Base-by-base conservation (phyloP, 2,329 filamentous ascomycete species). In the Colletotrichum coccodes region DNA sequence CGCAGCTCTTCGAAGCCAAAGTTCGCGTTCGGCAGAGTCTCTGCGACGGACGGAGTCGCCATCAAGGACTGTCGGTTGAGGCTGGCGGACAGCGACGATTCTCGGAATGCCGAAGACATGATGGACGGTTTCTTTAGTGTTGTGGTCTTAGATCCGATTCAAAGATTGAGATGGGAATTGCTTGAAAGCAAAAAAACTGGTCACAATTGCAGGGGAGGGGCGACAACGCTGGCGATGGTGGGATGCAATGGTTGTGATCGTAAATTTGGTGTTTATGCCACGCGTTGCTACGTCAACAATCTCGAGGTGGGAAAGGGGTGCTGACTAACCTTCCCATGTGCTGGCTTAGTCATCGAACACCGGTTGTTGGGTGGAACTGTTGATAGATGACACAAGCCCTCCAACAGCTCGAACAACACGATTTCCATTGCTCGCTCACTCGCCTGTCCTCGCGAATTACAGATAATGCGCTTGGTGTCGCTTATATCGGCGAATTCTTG, bases 1-100 rank as follows among this genome's bases (percentile, higher is more conserved):
- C 95, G 95, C 77, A 99, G 83, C 74, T 98, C 94, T 75, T 98
- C 95, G 80, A 98, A 98, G 67, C 94, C 94, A 79, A 99, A 98
- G 81, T 97, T 94, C 80, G 97, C 93, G 78, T 88, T 93, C 40
- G 96, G 96, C 9, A 99, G 89, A 57, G 90, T 89, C 78, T 94
- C 92, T 47, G 91, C 91, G 83, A 93, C 89, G 7, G 91, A 92
- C 16, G 90, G 87, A 53, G 84, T 82, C 46, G 89, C 84, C 34
- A 87, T 84, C 71, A 88, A 81, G 18, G 88, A 87, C 72, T 87
- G 88, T 74, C 89, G 85, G 75, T 82, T 83, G 53, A 86, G 81
- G 79, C 89, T 90, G 64, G 87, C 88, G 14, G 91, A 92, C 73
- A 92, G 85, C 1, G 91, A 91, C 9, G 90, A 86, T 73, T 93